Base-by-base conservation (phyloP, 2,329 filamentous ascomycete genomes). In the Metarhizium brunneum region DNA sequence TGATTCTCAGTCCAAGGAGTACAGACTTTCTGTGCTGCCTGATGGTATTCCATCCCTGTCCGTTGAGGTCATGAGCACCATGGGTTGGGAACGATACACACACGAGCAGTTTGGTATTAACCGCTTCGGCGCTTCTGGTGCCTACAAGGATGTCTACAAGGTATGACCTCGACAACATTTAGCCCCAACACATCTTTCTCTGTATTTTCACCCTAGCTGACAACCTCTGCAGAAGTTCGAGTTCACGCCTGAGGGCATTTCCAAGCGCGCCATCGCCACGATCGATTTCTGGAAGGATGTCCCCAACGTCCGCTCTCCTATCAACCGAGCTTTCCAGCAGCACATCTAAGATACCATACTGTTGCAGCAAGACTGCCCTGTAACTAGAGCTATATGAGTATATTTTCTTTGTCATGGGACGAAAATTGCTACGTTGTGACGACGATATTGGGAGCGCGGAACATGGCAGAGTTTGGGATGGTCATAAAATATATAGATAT, bases 31-130 rank as follows among this genome's bases (percentile, higher is more conserved):
- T 63, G 88, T 96, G 63, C 84, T 99, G 61, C 94, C 92, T 66
- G 91, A 96, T 71, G 92, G 92, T 64, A 92, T 96, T 71, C 92
- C 94, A 63, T 84, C 91, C 60, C 75, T 99, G 74, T 95, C 89
- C 56, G 88, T 99, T 64, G 94, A 99, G 82, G 92, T 91, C 73
- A 95, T 96, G 89, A 88, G 83, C 75, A 99, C 94, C 64, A 86
- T 96, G 76, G 94, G 94, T 65, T 99, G 94, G 94, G 92, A 97
- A 84, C 88, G 92, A 75, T 99, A 97, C 80, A 89, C 91, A 58
- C 92, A 99, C 78, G 94, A 99, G 85, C 94, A 99, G 80, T 99
- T 99, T 69, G 94, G 94, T 72, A 85, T 99, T 64, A 99, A 99
- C 87, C 85, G 94, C 72, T 99, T 99, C 76, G 94, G 94, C 85